phyloP scores from a whole-genome alignment of 345 rosid genomes.

The Lepidium africanum region DNA sequence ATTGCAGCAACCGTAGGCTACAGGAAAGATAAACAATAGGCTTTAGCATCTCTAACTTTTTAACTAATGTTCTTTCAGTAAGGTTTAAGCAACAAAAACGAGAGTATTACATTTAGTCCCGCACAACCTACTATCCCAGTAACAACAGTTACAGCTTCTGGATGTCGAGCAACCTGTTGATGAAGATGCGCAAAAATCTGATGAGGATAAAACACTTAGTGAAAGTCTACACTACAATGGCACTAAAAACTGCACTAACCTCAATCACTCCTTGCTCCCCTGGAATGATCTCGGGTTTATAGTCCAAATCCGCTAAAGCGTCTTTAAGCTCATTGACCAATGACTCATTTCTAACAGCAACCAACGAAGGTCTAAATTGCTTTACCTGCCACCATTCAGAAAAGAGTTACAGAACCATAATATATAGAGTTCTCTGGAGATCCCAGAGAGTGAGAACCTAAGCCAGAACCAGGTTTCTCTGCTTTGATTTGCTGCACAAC shows the following conservation, averaged over 20 bases:
- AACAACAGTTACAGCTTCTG: slow-evolving; percentile 83
- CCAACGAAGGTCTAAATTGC: slow-evolving; percentile 80
- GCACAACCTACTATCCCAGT: slow-evolving; percentile 99
- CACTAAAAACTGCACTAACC: slow-evolving; percentile 26
- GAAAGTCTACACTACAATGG: not conserved
- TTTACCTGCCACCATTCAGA: slow-evolving; percentile 46
- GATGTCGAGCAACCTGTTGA: slow-evolving; percentile 86
- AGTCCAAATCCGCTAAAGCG: slow-evolving; percentile 70
- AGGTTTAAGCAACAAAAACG: not conserved
- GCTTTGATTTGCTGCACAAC: not conserved
- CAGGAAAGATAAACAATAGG: not conserved
- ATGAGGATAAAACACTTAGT: not conserved
- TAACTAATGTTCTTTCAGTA: not conserved
- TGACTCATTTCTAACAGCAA: slow-evolving; percentile 74
- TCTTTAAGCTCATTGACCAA: slow-evolving; percentile 67
- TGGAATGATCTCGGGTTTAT: slow-evolving; percentile 85
- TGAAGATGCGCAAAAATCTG: slow-evolving; percentile 1
- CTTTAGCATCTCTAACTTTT: not conserved
- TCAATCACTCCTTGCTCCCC: slow-evolving; percentile 92
- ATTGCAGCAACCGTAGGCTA: slow-evolving; percentile 98
- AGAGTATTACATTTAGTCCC: slow-evolving; percentile 60
- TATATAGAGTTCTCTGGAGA: not conserved
- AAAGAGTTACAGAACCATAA: not conserved
- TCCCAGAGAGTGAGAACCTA: not conserved
- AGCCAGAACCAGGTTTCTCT: not conserved